Evolutionary conservation across 306 rosid genomes (phyloP), one percentile per base, ranked within the genome.

Genomic region (Castanea mollissima): DNA sequence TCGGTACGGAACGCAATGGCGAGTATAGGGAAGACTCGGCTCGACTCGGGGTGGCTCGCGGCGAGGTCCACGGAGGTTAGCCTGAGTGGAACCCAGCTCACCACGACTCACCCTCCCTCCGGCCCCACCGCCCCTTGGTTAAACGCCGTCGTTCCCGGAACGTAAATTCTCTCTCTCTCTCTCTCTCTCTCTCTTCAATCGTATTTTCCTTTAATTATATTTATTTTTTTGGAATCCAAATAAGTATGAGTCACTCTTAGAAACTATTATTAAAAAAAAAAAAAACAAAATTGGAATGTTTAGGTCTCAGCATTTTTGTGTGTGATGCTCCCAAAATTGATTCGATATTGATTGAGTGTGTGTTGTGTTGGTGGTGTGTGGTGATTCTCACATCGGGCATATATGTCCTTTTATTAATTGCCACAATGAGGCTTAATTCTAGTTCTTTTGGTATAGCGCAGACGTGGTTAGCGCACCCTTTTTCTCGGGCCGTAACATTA

Each of bases 131-230:
- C 95, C 1, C 99, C 97, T 5, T 94, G 99, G 99, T 89, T 92
- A 82, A 74, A 86, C 69, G 99, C 99, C 38, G 82, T 80, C 75
- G 91, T 94, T 29, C 99, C 99, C 31, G 99, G 97, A 91, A 92
- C 99, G 99, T 92, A 94, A 87, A 81, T 55, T 1, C 80, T 76
- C 73, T 78, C 76, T 65, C 58, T 54, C 20, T 78, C 76, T 65
- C 58, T 54, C 20, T 19, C 67, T 3, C 44, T 52, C 67, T 20
- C 20, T 64, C 23, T 76, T 41, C 18, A n/a, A n/a, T 65, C 18
- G 12, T 14, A 35, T 2, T 25, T n/a, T 69, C 4, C 11, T 21
- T 68, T 19, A 8, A 18, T 20, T 46, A 31, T 10, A 34, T 78
- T 35, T 25, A 23, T 15, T 10, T 16, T 5, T 56, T 18, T n/a